Conservation (phyloP, 352 stramenopile species). For the Albugo candida region DNA sequence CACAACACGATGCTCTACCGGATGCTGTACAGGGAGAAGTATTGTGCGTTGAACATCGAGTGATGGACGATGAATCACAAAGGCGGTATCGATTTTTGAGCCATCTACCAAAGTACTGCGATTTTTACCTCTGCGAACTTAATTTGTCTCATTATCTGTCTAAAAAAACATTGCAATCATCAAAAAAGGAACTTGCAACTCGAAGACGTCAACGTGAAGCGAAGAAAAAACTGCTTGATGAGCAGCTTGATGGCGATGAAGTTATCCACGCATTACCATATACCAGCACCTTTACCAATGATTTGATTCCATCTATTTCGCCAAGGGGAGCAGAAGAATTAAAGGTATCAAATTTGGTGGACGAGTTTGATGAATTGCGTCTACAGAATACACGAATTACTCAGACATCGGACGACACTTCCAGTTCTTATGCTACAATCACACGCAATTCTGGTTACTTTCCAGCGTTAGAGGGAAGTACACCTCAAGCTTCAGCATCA, state of each 20-base stretch:
- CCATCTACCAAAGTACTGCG: conserved; percentile 69
- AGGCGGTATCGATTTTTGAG: conserved; percentile 75
- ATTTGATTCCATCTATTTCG: conserved; percentile 3
- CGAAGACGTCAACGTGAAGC: conserved; percentile 30
- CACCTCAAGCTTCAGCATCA: conserved; percentile 1
- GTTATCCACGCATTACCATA: too few species aligned
- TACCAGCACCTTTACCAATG: too few species aligned
- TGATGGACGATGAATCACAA: conserved; percentile 72
- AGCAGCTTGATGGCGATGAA: too few species aligned
- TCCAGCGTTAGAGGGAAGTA: conserved; percentile 18
- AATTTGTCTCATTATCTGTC: conserved; percentile 59
- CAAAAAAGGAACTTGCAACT: conserved; percentile 59
- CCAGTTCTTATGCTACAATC: conserved; percentile 46
- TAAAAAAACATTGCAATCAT: conserved; percentile 28
- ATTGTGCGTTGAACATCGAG: conserved; percentile 67
- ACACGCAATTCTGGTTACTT: conserved; percentile 62
- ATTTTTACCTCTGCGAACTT: conserved; percentile 78
- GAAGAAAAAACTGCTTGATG: conserved; percentile 12
- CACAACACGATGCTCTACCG: conserved; percentile 5
- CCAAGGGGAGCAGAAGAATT: conserved; percentile 14
- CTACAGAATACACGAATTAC: too few species aligned
- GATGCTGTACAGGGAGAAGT: conserved; percentile 21
- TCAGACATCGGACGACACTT: conserved; percentile 9
- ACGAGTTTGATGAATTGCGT: too few species aligned
- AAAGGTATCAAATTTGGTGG: not conserved